Evolutionary conservation across 2,329 filamentous ascomycete species (phyloP), one percentile per base, ranked within the genome.

Genomic region (Fusarium circinatum): DNA sequence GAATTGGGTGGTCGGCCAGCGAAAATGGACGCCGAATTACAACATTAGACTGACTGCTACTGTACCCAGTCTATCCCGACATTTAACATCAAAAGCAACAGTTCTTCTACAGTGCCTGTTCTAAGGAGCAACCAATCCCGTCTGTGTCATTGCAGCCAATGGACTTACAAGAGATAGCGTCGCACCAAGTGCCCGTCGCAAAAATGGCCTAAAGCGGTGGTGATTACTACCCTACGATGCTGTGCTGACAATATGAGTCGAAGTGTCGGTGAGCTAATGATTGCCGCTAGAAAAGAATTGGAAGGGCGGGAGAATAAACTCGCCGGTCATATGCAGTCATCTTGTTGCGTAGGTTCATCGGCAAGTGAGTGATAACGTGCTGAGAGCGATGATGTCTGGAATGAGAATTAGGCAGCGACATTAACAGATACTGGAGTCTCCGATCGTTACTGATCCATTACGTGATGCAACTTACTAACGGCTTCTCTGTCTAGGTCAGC

Each of bases 241-340:
- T 13, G 14, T 36, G 55, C 55, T 58, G 55, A 58, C 55, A 48
- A 5, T 14, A 28, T 49, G 39, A 56, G 38, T 44, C 38, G 26
- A 58, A 58, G 24, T 49, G 55, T 58, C 55, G 30, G 55, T 58
- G 41, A 49, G 55, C 15, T 58, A n/a, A 28, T 11, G 42, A 15
- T 8, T 47, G 24, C 14, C 41, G 32, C 51, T 58, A 58, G 55
- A 58, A 58, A 11, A 28, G 11, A 36, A 9, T 18, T 48, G 39
- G 55, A 58, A 58, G 55, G 30, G 41, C 41, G 41, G 55, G 15
- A 58, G 55, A 58, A 49, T 36, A 58, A 36, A 28, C n/a, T 32
- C n/a, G 55, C 28, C 14, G 55, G 28, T 58, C 30, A n/a, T n/a
- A 49, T 58, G 41, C 20, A 28, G n/a, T 49, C 41, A 28, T 28